Base-by-base conservation (phyloP, 2,329 filamentous ascomycete species). In the Dothidotthia symphoricarpi region DNA sequence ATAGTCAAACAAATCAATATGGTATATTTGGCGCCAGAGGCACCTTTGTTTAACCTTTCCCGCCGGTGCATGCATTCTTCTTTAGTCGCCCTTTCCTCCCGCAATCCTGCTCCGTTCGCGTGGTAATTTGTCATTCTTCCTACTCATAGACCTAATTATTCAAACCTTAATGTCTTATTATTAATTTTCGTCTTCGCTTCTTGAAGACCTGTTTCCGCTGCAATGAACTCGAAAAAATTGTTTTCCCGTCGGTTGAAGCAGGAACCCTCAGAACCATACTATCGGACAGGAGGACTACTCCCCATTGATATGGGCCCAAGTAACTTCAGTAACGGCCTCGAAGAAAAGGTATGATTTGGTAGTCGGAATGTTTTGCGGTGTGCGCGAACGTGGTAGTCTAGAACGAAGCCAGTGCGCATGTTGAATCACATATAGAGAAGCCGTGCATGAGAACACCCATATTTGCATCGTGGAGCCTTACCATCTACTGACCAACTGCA, bases 181-280 rank as follows among this genome's bases (percentile, higher is more conserved):
- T 6, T 14, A 37, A 22, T 14, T n/a, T 14, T 22, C 11, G 13
- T 28, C 28, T 13, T 46, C 31, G 41, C 37, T 24, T 22, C 31
- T 34, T 27, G 17, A 25, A 15, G 19, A 31, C 32, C 29, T 22
- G 19, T 25, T 16, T 14, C 28, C 39, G 24, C 42, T 39, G 39
- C 46, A 24, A 71, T 70, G 66, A 59, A 56, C 8, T 60, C 68
- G 16, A 71, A 68, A 35, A 69, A 67, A 34, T 66, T 71, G 43
- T 69, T 70, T 14, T 5, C 25, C 33, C 69, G 68, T 31, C 71
- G 70, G 69, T 69, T 67, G 11, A 71, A 69, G 57, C 53, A 63
- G 54, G 50, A 62, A 41, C 33, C 51, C 49, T 47, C 59, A 34
- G 67, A 68, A 35, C 43, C 55, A 12, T 61, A 67, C 39, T 52